Percentiles rank a stretch among this genome's conserved stretches.
Evolutionary conservation across 129 eudicot species (phyloP).

Genomic region (sunflower (Helianthus annuus)): HanXRQr2.0-SUNRISE NC_035443.2:14080857-14081356

Average conservation of each 20-base stretch:
- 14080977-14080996: conserved; percentile 31
- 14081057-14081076: background rate
- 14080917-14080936: conserved; percentile 13
- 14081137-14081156: background rate
- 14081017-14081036: background rate
- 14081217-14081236: too few relatives aligned
- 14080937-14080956: conserved; percentile 20
- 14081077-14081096: background rate
- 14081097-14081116: background rate
- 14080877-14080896: conserved; percentile 22
- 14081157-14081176: background rate
- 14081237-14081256: too few relatives aligned
- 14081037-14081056: background rate
- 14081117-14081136: background rate
- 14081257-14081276: background rate
- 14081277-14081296: background rate
- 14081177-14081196: too few relatives aligned
- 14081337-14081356: too few relatives aligned
- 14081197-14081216: too few relatives aligned
- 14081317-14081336: too few relatives aligned
- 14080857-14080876: conserved; percentile 1
- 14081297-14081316: too few relatives aligned
- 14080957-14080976: conserved; percentile 32
- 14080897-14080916: background rate
- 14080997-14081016: conserved; percentile 6